Base-by-base conservation (phyloP, 345 rosid species). In the Dipteronia dyeriana region DNA sequence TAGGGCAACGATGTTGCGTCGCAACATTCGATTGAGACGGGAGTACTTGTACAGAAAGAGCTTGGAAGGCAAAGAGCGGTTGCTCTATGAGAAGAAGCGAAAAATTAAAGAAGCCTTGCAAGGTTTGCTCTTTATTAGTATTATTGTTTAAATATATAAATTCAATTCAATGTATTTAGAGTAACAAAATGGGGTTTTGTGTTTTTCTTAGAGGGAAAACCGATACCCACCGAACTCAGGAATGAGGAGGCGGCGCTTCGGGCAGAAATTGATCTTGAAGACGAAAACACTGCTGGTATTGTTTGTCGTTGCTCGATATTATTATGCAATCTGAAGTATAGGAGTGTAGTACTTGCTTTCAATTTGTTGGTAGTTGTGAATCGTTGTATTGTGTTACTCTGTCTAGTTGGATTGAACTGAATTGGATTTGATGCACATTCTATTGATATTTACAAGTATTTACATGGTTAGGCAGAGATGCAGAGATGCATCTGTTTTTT, bases 21-120 rank as follows among this genome's bases (percentile, higher is more conserved):
- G 99, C 67, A 91, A 94, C 84, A 82, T 91, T 16, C 81, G 99
- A 71, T 75, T 91, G 77, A 83, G 95, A 72, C 85, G 92, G 56
- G 99, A 96, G 81, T 96, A 92, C 82, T 75, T 96, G 80, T 96
- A 94, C 84, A 76, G 95, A 82, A 96, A 96, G 78, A 96, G 87
- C 80, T 87, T 96, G 84, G 99, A 96, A 87, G 97, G 98, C 67
- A 92, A 92, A 77, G 98, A 94, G 79, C 89, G 97, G 54, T 49
- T 77, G 79, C 83, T 84, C 34, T 94, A 92, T 67, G 97, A 94
- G 82, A 91, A 94, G 83, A 96, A 96, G 82, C 92, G 90, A 66
- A 90, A 90, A 88, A 92, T 94, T 75, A 87, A 82, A 78, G 91
- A 96, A 88, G 98, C 99, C 17, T 83, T 96, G 2, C 88, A 88